Base-by-base conservation (phyloP, 164 flowering plant species). In the Cinnamomum micranthum region DNA sequence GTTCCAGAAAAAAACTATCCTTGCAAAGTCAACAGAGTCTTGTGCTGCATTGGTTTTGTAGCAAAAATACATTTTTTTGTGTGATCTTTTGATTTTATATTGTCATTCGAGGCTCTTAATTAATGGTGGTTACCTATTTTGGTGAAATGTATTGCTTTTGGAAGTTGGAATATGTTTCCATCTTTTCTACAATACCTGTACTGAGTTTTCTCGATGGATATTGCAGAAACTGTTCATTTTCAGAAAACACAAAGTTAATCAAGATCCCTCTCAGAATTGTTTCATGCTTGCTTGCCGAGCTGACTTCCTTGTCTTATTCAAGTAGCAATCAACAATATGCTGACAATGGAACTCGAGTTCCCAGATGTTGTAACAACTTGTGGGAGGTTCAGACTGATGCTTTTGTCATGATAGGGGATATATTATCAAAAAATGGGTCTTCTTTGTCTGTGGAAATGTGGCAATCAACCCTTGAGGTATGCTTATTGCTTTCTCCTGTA, bases 401-500 rank as follows among this genome's bases (percentile, higher is more conserved):
- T 15, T 87, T 92, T 74, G 65, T 73, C 50, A 86, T 93, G 90
- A 86, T 93, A 77, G 88, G 85, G 63, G 97, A 92, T 71, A 82
- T 80, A 69, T 84, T 85, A 65, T 81, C 89, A 60, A 88, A 85
- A 74, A 72, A 73, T 71, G 95, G 90, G 9, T 77, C 91, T 76
- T 86, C 85, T 70, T 68, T 95, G 64, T 81, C 92, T 14, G 74
- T 52, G 67, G 89, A 92, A 23, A 72, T 83, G 33, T 93, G 99
- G 97, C 84, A 82, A 77, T 85, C 88, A 51, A 79, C 83, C 12
- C 77, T 92, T 80, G 89, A 90, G 97, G 99, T 92, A 74, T 28
- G 76, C 59, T 25, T 69, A 47, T 72, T 51, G 15, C 75, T 67
- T 70, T 47, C 41, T 22, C 41, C 47, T 64, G 67, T 13, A 23